A percentile compares a stretch with the other conserved stretches of the same genome.
phyloP scores from a whole-genome alignment of 75 land plant genomes.

The Picea sitchensis region DNA sequence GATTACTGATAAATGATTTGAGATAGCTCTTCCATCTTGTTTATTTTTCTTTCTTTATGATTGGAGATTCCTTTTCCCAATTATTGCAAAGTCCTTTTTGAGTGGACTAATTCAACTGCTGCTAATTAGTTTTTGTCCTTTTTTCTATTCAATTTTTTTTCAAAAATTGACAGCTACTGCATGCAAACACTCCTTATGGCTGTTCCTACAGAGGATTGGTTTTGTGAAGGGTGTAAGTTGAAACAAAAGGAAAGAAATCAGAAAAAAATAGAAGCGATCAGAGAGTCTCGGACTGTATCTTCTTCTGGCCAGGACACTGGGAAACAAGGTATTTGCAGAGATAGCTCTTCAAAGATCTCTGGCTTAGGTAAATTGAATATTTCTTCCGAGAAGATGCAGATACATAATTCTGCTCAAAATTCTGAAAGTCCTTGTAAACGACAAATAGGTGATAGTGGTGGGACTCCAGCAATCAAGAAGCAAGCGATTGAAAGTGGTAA shows the following conservation, averaged over 20 bases:
- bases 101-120: background rate
- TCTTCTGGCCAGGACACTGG: background rate
- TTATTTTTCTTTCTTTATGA: background rate
- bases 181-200: conserved; percentile 17
- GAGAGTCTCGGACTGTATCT: background rate
- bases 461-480: conserved; percentile 14
- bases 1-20: background rate
- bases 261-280: background rate
- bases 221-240: conserved; percentile 24
- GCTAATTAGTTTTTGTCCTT: background rate
- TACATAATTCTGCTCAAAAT: conserved; percentile 13
- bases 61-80: background rate
- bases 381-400: conserved; percentile 12
- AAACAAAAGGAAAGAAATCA: conserved; percentile 12
- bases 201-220: conserved; percentile 31
- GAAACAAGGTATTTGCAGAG: conserved; percentile 6
- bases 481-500: conserved; percentile 17
- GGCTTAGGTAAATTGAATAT: conserved; percentile 4
- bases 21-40: background rate
- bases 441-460: conserved; percentile 4
- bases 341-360: background rate
- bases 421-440: conserved; percentile 13
- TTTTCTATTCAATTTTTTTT: background rate
- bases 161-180: conserved; percentile 27
- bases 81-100: background rate